phyloP scores from a whole-genome alignment of 257 asterid genomes.

The Mitragyna speciosa region DNA sequence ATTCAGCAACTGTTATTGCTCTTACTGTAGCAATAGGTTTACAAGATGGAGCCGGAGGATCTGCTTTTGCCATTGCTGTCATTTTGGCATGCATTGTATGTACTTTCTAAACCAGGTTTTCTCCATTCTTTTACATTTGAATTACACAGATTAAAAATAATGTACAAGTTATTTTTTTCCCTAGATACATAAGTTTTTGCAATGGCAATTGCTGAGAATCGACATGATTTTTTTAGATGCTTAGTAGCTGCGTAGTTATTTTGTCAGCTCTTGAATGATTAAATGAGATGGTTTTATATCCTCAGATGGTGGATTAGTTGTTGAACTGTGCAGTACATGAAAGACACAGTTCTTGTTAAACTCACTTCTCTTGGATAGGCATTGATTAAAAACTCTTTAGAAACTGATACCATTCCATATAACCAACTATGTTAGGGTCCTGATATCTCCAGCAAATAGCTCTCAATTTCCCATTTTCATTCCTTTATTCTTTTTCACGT shows the following conservation, averaged over 20 bases:
- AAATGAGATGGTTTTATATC: not conserved
- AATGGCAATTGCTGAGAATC: not conserved
- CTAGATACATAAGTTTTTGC: not conserved
- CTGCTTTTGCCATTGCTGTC: slow-evolving; percentile 83
- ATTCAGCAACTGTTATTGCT: slow-evolving; percentile 88
- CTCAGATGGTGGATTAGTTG: not conserved
- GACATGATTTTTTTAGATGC: not conserved
- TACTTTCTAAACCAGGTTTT: slow-evolving; percentile 75
- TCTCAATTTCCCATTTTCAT: not conserved
- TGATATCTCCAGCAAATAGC: not conserved
- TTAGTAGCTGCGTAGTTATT: not conserved
- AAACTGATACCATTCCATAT: not conserved
- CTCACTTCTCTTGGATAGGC: not conserved
- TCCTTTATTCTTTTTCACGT: not conserved
- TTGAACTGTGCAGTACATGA: not conserved
- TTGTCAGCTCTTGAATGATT: too few relatives aligned
- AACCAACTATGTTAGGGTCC: not conserved
- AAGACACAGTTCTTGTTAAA: not conserved
- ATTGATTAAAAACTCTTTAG: not conserved
- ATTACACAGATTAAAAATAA: not conserved
- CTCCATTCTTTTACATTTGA: slow-evolving; percentile 44
- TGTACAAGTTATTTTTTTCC: not conserved
- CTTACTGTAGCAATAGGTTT: slow-evolving; percentile 78
- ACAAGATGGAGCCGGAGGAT: slow-evolving; percentile 73
- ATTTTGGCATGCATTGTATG: slow-evolving; percentile 98